These are phyloP conservation scores for Sphagnum magellanicum DNA, from an alignment of 228 moss, liverwort and hornwort species.

Conservation along the genomic window DNA sequence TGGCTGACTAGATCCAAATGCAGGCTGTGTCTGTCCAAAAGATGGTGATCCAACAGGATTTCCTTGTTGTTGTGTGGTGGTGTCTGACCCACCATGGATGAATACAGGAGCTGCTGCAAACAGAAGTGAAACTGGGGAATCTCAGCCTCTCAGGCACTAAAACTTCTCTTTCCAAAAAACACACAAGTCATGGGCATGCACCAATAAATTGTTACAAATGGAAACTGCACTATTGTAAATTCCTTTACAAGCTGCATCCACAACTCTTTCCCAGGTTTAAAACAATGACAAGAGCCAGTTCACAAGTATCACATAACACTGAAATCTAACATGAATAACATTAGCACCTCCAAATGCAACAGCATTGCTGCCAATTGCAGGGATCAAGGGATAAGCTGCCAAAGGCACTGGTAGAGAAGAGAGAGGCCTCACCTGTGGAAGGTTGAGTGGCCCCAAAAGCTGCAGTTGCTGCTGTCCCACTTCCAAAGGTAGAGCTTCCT, in stretches of 20 bases:
- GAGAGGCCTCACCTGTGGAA: conserved; percentile 27
- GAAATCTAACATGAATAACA: too few species aligned
- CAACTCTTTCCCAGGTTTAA: too few species aligned
- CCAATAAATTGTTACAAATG: too few species aligned
- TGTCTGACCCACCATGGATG: conserved; percentile 67
- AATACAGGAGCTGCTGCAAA: conserved; percentile 61
- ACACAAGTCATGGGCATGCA: too few species aligned
- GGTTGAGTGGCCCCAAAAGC: conserved; percentile 52
- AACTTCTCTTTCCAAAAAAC: too few species aligned
- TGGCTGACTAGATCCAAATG: conserved; percentile 46
- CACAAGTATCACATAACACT: too few species aligned
- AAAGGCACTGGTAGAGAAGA: conserved; percentile 30
- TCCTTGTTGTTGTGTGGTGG: conserved; percentile 31
- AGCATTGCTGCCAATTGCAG: too few species aligned
- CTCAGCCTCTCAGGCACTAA: too few species aligned
- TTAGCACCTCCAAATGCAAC: conserved; percentile 43
- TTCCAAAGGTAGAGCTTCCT: conserved; percentile 37
- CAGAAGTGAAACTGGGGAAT: too few species aligned
- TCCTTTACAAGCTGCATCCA: too few species aligned
- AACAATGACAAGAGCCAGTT: too few species aligned
- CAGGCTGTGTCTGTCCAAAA: conserved; percentile 56
- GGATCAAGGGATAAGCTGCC: conserved; percentile 36
- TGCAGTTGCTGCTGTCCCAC: conserved; percentile 47
- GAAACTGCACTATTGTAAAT: too few species aligned
- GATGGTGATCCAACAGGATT: conserved; percentile 50